These are phyloP conservation scores for Suillus sp. DNA, from an alignment of 768 basidiomycete genomes.

Conservation along the genomic window DNA sequence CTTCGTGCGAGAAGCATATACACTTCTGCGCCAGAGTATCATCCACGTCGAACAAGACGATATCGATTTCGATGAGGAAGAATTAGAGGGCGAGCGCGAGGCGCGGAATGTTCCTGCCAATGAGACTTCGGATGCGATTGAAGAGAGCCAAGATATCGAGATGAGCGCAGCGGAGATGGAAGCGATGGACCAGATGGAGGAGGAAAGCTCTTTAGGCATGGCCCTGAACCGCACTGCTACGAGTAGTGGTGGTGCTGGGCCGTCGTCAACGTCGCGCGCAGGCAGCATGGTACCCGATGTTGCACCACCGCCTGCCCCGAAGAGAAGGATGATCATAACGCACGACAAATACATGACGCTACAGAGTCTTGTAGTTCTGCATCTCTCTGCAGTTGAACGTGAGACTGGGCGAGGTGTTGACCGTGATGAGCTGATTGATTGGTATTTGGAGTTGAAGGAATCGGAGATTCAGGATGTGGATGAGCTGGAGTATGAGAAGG, in stretches of 20 bases:
- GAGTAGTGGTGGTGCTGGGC: conserved; percentile 34
- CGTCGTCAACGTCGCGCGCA: conserved; percentile 35
- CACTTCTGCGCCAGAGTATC: conserved; percentile 92
- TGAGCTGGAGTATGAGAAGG: conserved; percentile 87
- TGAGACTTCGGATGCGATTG: conserved; percentile 40
- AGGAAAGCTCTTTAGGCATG: conserved; percentile 45
- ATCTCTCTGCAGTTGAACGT: conserved; percentile 76
- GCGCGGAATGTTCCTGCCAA: conserved; percentile 35
- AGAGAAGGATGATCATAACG: conserved; percentile 86
- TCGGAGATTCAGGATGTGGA: conserved; percentile 80
- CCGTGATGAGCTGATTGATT: conserved; percentile 90
- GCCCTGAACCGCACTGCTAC: conserved; percentile 40
- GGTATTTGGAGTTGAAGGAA: conserved; percentile 94
- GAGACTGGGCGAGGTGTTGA: conserved; percentile 78
- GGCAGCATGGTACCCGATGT: conserved; percentile 32
- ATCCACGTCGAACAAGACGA: conserved; percentile 99
- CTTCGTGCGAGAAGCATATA: conserved; percentile 95
- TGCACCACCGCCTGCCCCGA: conserved; percentile 46
- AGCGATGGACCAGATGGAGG: conserved; percentile 52
- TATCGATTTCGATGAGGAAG: conserved; percentile 95
- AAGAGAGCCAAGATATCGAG: conserved; percentile 60
- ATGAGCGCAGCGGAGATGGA: conserved; percentile 66
- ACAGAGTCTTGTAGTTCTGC: conserved; percentile 85
- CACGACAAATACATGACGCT: conserved; percentile 94
- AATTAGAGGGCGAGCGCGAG: conserved; percentile 58